Conservation (phyloP, 768 basidiomycete genomes). For the Macrolepiota fuliginosa region DNA sequence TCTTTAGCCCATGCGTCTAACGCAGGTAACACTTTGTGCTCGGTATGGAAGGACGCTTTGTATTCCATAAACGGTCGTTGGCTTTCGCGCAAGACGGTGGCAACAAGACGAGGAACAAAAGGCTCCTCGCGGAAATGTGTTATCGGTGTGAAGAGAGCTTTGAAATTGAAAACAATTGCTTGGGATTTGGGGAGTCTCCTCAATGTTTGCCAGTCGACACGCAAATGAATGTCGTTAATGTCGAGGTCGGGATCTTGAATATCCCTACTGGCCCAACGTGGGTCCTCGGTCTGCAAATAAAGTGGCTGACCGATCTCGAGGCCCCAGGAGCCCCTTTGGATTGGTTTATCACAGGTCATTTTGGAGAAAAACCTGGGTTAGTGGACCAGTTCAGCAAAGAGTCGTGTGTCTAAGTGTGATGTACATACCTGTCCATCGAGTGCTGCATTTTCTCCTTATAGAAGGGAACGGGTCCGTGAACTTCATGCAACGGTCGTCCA, state of each 20-base stretch:
- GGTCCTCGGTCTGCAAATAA: conserved; percentile 38
- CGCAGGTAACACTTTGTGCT: conserved; percentile 44
- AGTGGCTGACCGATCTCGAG: conserved; percentile 49
- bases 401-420: background rate
- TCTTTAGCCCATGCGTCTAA: conserved; percentile 44
- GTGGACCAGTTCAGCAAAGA: background rate
- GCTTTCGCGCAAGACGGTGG: conserved; percentile 40
- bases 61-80: conserved; percentile 39
- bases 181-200: conserved; percentile 44
- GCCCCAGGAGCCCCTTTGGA: conserved; percentile 52
- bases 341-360: conserved; percentile 44
- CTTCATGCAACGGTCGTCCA: conserved; percentile 41
- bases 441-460: conserved; percentile 47
- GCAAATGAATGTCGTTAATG: conserved; percentile 39
- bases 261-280: conserved; percentile 31
- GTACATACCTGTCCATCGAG: conserved; percentile 47
- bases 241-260: conserved; percentile 32
- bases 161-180: conserved; percentile 53
- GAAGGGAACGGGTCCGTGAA: conserved; percentile 47
- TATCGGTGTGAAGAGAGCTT: conserved; percentile 50
- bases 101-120: conserved; percentile 44
- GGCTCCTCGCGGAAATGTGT: conserved; percentile 41
- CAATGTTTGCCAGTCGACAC: conserved; percentile 57
- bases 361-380: conserved; percentile 44
- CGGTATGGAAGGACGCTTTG: conserved; percentile 39